phyloP scores from a whole-genome alignment of 192 early-diverging fungal genomes.

The Linnemannia elongata region DNA sequence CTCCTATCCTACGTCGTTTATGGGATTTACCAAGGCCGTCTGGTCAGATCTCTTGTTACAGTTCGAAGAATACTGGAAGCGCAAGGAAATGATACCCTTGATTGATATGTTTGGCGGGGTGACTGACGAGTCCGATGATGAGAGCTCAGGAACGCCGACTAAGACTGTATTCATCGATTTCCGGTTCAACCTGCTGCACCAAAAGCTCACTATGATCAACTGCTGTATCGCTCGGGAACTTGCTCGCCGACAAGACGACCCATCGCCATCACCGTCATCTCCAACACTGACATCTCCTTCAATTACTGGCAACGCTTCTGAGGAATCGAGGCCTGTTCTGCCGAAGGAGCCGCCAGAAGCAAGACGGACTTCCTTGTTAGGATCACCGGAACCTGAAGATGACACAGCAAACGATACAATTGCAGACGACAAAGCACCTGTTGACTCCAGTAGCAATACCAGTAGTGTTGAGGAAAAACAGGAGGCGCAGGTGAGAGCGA shows the following conservation, averaged over 20 bases:
- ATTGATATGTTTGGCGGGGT: conserved; percentile 47
- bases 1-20: conserved; percentile 65
- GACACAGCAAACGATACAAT: background rate
- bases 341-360: background rate
- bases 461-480: background rate
- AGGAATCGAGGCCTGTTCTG: conserved; percentile 1
- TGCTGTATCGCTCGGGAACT: conserved; percentile 73
- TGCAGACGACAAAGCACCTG: background rate
- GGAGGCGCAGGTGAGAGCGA: background rate
- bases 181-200: conserved; percentile 72
- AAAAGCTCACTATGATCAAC: conserved; percentile 87
- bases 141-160: background rate
- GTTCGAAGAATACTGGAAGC: conserved; percentile 70
- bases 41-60: conserved; percentile 73
- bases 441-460: background rate
- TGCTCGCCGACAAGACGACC: background rate
- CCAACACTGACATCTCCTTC: background rate
- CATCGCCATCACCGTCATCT: background rate
- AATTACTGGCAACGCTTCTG: conserved; percentile 11
- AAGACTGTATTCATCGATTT: conserved; percentile 64
- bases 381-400: background rate
- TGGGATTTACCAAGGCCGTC: conserved; percentile 74
- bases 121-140: conserved; percentile 7
- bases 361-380: background rate
- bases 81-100: conserved; percentile 63